Evolutionary conservation across 2,329 filamentous ascomycete species (phyloP).

Genomic region (Exophiala sp.): DNA sequence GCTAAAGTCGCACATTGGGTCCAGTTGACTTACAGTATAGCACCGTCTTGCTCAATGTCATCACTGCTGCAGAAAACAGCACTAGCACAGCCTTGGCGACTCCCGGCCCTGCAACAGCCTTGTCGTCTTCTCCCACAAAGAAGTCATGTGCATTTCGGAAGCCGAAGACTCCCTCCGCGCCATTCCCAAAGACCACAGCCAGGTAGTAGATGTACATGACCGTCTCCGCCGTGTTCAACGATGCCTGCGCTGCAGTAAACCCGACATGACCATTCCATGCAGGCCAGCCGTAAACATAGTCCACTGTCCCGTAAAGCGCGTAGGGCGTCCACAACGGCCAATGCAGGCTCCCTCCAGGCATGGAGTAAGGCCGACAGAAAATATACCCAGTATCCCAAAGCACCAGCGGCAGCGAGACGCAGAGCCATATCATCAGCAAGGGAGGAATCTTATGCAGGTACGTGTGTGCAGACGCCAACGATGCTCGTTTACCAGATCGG

Average conservation of each 20-base stretch:
- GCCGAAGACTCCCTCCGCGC: background rate
- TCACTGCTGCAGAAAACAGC: slow-evolving; percentile 53
- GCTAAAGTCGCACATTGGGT: background rate
- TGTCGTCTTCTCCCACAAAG: slow-evolving; percentile 12
- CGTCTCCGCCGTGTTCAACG: slow-evolving; percentile 64
- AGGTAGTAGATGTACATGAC: slow-evolving; percentile 59
- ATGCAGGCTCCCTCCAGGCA: slow-evolving; percentile 70
- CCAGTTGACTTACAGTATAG: slow-evolving; percentile 54
- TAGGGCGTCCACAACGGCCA: slow-evolving; percentile 70
- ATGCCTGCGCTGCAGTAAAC: slow-evolving; percentile 69
- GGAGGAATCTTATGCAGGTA: slow-evolving; percentile 59
- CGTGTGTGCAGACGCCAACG: slow-evolving; percentile 13
- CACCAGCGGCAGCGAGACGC: slow-evolving; percentile 69
- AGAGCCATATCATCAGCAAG: slow-evolving; percentile 63
- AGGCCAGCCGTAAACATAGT: slow-evolving; percentile 75
- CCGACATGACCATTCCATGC: slow-evolving; percentile 62
- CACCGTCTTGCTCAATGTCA: slow-evolving; percentile 63
- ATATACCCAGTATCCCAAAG: slow-evolving; percentile 77
- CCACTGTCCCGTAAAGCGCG: slow-evolving; percentile 70
- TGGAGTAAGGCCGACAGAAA: slow-evolving; percentile 69
- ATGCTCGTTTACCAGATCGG: slow-evolving; percentile 18
- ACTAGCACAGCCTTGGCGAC: slow-evolving; percentile 49
- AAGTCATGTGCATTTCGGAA: slow-evolving; percentile 18
- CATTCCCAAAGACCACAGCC: slow-evolving; percentile 26
- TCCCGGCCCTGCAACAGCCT: slow-evolving; percentile 39